Evolutionary conservation across 164 flowering plant species (phyloP).

Genomic region (Cinnamomum chago): DNA sequence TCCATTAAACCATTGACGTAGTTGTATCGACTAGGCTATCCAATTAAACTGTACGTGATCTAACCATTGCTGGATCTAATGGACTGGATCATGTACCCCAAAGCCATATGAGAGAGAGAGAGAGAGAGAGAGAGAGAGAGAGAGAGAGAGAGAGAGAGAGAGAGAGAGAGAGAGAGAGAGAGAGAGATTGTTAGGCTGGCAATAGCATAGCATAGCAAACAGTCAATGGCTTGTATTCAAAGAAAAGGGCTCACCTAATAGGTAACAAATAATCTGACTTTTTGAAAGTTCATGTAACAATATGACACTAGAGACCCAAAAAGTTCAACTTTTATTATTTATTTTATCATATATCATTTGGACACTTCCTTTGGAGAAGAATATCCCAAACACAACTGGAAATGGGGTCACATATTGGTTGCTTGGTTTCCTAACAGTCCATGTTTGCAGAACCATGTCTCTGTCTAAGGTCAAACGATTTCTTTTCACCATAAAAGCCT

Average conservation of each 20-base stretch:
- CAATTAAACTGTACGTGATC: too few species aligned
- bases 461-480: not conserved
- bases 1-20: too few species aligned
- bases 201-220: not conserved
- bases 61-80: too few species aligned
- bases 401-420: not conserved
- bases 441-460: not conserved
- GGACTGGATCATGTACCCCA: too few species aligned
- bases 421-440: slow-evolving; percentile 1
- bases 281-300: not conserved
- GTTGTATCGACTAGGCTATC: too few species aligned
- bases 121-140: too few species aligned
- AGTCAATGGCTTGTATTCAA: slow-evolving; percentile 4
- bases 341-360: not conserved
- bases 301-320: not conserved
- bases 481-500: not conserved
- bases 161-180: not conserved
- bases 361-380: not conserved
- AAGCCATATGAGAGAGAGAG: too few species aligned
- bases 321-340: too few species aligned
- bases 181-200: too few species aligned
- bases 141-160: not conserved
- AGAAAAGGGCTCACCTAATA: slow-evolving; percentile 5
- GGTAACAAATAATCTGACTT: slow-evolving; percentile 3
- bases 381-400: not conserved